These are phyloP conservation scores for Pseudonitzschia multiseries DNA, from an alignment of 108 stramenopile genomes.

Conservation along the genomic window DNA sequence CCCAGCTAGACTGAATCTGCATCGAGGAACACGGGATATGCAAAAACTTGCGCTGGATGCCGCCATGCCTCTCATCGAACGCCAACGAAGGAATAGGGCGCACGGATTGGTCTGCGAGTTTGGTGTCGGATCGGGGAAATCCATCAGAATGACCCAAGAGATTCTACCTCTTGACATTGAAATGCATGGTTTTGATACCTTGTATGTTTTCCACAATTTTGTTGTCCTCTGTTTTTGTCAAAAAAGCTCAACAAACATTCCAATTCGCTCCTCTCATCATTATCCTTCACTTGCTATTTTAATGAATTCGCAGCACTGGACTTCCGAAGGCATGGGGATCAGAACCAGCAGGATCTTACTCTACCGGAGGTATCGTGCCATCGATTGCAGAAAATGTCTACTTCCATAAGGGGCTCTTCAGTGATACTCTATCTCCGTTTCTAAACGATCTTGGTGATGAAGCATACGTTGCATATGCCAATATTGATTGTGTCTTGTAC, in stretches of 20 bases:
- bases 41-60: conserved; percentile 77
- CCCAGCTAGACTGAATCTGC: conserved; percentile 53
- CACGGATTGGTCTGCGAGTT: conserved; percentile 83
- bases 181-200: conserved; percentile 89
- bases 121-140: conserved; percentile 74
- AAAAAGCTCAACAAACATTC: background rate
- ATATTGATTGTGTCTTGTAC: conserved; percentile 88
- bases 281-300: background rate
- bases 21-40: conserved; percentile 82
- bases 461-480: conserved; percentile 77
- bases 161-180: conserved; percentile 65
- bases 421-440: conserved; percentile 73
- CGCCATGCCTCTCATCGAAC: conserved; percentile 65
- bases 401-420: conserved; percentile 81
- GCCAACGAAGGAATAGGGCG: conserved; percentile 18
- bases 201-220: conserved; percentile 15
- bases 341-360: conserved; percentile 75
- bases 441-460: conserved; percentile 43
- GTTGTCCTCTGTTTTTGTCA: background rate
- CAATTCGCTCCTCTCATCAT: background rate
- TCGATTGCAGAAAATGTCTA: conserved; percentile 61
- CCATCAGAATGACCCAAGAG: conserved; percentile 81
- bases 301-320: conserved; percentile 43
- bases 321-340: conserved; percentile 83
- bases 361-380: conserved; percentile 75